These are phyloP conservation scores for Candida qinlingensis DNA, from an alignment of 805 yeast species.

Conservation along the genomic window DNA sequence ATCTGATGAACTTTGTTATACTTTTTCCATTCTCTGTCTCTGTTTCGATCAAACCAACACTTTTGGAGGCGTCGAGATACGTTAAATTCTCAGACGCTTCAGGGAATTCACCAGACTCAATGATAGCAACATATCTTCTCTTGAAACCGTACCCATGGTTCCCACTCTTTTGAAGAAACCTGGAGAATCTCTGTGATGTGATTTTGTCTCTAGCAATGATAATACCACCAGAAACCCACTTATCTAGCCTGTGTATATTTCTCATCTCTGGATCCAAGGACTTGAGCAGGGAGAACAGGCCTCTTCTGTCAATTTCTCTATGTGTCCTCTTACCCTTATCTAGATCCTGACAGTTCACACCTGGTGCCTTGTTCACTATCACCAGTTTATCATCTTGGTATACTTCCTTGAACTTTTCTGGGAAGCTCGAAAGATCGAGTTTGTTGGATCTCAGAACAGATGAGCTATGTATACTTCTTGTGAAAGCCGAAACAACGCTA, in stretches of 20 bases:
- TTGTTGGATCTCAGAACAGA: background rate
- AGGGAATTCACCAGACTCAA: conserved; percentile 2
- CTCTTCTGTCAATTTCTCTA: conserved; percentile 7
- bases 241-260: conserved; percentile 35
- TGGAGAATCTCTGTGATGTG: conserved; percentile 29
- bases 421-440: background rate
- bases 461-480: background rate
- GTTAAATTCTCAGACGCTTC: background rate
- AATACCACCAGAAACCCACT: conserved; percentile 36
- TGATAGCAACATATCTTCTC: conserved; percentile 32
- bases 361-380: conserved; percentile 33
- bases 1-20: conserved; percentile 15
- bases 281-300: conserved; percentile 9
- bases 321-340: background rate
- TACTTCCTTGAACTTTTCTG: conserved; percentile 7
- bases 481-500: too few species aligned
- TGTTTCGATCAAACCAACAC: conserved; percentile 5
- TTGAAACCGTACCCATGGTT: conserved; percentile 29
- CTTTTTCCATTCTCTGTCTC: conserved; percentile 1
- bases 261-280: conserved; percentile 16
- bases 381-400: conserved; percentile 12
- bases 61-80: background rate
- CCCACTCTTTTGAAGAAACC: conserved; percentile 30
- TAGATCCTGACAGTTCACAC: conserved; percentile 18
- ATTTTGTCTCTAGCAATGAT: conserved; percentile 30